Conservation (phyloP, 805 yeast species). For the Candida glaebosa region DNA sequence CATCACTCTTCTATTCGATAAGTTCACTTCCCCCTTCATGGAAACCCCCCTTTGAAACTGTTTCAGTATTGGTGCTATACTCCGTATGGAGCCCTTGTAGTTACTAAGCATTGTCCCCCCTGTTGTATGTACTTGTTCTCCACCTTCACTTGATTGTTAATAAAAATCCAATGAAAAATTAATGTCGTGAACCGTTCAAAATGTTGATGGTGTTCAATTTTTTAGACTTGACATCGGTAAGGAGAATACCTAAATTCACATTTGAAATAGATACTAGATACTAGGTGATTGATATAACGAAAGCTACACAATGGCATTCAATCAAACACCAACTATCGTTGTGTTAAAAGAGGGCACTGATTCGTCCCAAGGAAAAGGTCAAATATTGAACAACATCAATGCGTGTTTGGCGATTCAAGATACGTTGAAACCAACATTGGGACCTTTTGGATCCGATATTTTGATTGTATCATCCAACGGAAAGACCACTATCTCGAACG, state of each 20-base stretch:
- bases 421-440: conserved; percentile 88
- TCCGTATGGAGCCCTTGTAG: not conserved
- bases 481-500: conserved; percentile 92
- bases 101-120: not conserved
- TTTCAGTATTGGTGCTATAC: not conserved
- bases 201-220: not conserved
- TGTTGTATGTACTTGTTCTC: not conserved
- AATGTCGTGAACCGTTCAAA: not conserved
- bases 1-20: conserved; percentile 54
- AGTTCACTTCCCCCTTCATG: conserved; percentile 34
- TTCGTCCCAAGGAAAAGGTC: conserved; percentile 94
- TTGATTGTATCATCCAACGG: conserved; percentile 81
- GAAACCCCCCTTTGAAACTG: conserved; percentile 2
- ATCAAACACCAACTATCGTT: conserved; percentile 96
- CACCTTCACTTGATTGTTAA: not conserved
- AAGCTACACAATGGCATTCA: conserved; percentile 62
- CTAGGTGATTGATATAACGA: not conserved
- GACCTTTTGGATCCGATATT: conserved; percentile 96
- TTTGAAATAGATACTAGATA: not conserved
- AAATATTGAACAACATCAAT: conserved; percentile 89
- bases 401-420: conserved; percentile 98
- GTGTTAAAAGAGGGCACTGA: conserved; percentile 98
- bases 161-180: not conserved
- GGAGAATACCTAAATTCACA: too few relatives aligned
- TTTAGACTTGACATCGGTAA: too few relatives aligned